Evolutionary conservation across 306 rosid species (phyloP), one percentile per base, ranked within the genome.

Genomic region (Corylus heterophylla): DNA sequence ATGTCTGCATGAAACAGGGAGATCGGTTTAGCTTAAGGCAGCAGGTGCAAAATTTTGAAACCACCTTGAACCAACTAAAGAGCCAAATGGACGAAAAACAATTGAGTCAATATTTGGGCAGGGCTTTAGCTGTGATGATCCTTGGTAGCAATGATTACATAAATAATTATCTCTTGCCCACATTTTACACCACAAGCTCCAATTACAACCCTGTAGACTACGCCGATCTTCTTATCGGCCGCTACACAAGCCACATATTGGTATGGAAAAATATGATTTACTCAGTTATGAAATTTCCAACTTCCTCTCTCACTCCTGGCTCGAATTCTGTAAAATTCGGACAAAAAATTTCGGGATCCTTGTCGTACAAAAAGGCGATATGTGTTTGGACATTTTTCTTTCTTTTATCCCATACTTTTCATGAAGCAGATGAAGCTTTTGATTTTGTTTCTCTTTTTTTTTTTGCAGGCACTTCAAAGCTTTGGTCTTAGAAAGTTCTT

Each of bases 141-240:
- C 66, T 61, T 69, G 88, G 86, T 13, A 87, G 66, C 74, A 87
- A 84, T 73, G 90, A 87, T 54, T 87, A 87, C 79, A 0, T 87
- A 48, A 84, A 84, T 62, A 87, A 84, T 69, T 87, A 81, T 79
- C 84, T 87, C 76, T 10, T 79, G 68, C 78, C 86, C 7, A 55
- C 6, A 54, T 4, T 75, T 1, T 87, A 81, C 74, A 8, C 49
- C 20, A 51, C 82, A 3, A 81, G 86, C 76, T 76, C 16, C 71
- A 42, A 7, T 14, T 84, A 73, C 69, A 61, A 13, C 25, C 76
- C 86, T 18, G 50, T 44, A 69, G 29, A 8, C 47, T 84, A 68
- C 45, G 90, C 88, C 9, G 74, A 73, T 9, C 55, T 81, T 48
- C 86, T 87, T 78, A 64, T 81, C 18, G 4, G 47, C 76, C 22